A percentile compares a stretch with the other conserved stretches of the same genome.
phyloP scores from a whole-genome alignment of 352 stramenopile species.

The Pythium insidiosum region DNA sequence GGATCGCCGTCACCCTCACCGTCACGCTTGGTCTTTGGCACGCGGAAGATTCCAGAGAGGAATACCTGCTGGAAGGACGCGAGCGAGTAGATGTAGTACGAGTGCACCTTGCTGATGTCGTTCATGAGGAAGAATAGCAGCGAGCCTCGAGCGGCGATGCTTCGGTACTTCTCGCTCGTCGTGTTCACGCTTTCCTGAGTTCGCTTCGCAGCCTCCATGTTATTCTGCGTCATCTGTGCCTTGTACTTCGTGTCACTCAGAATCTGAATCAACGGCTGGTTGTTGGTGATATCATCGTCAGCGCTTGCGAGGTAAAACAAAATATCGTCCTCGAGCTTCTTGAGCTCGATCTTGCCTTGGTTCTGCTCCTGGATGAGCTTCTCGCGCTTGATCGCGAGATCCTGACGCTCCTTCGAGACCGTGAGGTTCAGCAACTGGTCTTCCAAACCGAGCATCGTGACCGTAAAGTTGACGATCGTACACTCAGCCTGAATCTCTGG shows the following conservation, averaged over 20 bases:
- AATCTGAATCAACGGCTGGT: slow-evolving; percentile 94
- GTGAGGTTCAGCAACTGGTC: slow-evolving; percentile 91
- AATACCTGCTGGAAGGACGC: slow-evolving; percentile 95
- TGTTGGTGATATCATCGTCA: slow-evolving; percentile 96
- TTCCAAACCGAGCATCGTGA: slow-evolving; percentile 88
- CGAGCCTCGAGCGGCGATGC: slow-evolving; percentile 89
- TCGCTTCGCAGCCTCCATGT: slow-evolving; percentile 89
- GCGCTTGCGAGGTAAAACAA: slow-evolving; percentile 92
- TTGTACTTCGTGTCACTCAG: slow-evolving; percentile 95
- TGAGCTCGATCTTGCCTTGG: slow-evolving; percentile 94
- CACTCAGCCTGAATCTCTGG: slow-evolving; percentile 94
- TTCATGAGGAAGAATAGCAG: slow-evolving; percentile 97
- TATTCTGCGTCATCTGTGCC: slow-evolving; percentile 85
- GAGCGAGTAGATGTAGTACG: slow-evolving; percentile 97
- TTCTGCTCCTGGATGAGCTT: slow-evolving; percentile 93
- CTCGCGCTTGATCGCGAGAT: slow-evolving; percentile 80
- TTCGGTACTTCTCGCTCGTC: slow-evolving; percentile 94
- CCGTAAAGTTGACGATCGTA: slow-evolving; percentile 94
- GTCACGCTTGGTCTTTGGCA: slow-evolving; percentile 45
- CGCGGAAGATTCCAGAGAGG: slow-evolving; percentile 91
- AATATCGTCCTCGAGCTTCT: slow-evolving; percentile 94
- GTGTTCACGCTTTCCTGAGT: slow-evolving; percentile 91
- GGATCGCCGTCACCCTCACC: slow-evolving; percentile 8
- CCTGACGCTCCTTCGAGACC: slow-evolving; percentile 88
- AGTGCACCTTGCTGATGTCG: slow-evolving; percentile 95